A percentile compares a stretch with the other conserved stretches of the same genome.
Conservation (phyloP, 2,329 filamentous ascomycete species). For the Colletotrichum musicola region DNA sequence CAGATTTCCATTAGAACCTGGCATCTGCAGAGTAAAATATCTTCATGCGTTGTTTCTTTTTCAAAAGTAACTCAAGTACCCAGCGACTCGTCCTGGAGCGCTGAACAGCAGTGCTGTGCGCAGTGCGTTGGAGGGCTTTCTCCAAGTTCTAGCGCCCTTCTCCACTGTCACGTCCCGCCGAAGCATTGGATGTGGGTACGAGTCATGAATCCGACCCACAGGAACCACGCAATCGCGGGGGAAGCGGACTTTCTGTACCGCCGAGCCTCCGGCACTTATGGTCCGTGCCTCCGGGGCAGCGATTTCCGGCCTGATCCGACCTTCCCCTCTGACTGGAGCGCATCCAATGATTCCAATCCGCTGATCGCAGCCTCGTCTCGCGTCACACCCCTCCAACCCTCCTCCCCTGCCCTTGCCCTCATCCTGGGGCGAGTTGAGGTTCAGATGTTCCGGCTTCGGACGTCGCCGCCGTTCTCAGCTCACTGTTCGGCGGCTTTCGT, state of each 20-base stretch:
- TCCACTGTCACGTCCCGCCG: too few relatives aligned
- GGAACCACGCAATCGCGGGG: slow-evolving; percentile 18
- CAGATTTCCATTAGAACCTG: too few relatives aligned
- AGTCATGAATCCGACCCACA: slow-evolving; percentile 3
- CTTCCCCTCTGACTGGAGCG: slow-evolving; percentile 31
- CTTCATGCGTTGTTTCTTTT: not conserved
- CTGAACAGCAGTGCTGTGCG: too few relatives aligned
- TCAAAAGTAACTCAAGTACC: not conserved
- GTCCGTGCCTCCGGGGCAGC: not conserved
- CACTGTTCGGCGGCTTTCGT: not conserved
- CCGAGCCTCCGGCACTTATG: not conserved
- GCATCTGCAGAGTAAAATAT: not conserved
- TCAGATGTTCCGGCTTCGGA: slow-evolving; percentile 21
- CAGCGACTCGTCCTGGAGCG: too few relatives aligned
- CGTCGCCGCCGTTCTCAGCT: slow-evolving; percentile 21
- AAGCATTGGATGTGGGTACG: slow-evolving; percentile 14
- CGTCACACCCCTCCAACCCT: not conserved
- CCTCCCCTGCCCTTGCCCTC: not conserved
- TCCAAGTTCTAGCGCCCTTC: too few relatives aligned
- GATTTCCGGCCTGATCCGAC: slow-evolving; percentile 4
- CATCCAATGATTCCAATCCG: not conserved
- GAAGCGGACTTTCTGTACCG: slow-evolving; percentile 7
- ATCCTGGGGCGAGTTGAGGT: not conserved
- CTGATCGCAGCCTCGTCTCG: not conserved
- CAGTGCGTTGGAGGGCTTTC: too few relatives aligned